These are phyloP conservation scores for Penicillium angulare DNA, from an alignment of 495 filamentous ascomycete genomes.

Conservation along the genomic window DNA sequence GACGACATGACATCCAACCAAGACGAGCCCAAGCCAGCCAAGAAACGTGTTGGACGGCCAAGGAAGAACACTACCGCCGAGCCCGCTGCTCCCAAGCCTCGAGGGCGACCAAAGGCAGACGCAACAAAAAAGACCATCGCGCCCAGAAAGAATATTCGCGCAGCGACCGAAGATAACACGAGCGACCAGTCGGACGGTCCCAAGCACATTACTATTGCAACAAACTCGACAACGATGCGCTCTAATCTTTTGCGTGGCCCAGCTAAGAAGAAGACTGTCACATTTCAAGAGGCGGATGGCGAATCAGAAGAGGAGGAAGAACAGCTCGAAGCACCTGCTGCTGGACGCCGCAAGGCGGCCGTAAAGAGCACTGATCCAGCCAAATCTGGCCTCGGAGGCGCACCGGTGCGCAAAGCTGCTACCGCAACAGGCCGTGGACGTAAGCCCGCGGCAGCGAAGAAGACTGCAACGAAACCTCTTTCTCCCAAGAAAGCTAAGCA, in stretches of 20 bases:
- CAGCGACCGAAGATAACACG: conserved; percentile 15
- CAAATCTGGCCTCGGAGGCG: conserved; percentile 42
- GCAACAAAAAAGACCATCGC: conserved; percentile 15
- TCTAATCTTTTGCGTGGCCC: conserved; percentile 41
- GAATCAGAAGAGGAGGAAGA: conserved; percentile 38
- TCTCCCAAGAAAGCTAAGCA: conserved; percentile 58
- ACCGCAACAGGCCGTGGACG: conserved; percentile 31
- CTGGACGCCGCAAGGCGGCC: conserved; percentile 22
- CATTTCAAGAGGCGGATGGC: conserved; percentile 46
- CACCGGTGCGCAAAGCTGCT: conserved; percentile 47
- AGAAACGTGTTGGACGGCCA: conserved; percentile 37
- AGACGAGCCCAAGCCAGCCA: conserved; percentile 26
- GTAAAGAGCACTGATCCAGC: conserved; percentile 3
- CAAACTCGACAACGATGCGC: conserved; percentile 30
- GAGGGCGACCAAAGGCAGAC: conserved; percentile 4
- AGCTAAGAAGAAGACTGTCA: conserved; percentile 54
- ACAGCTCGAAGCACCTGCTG: conserved; percentile 19
- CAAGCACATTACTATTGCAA: conserved; percentile 27
- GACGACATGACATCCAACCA: conserved; percentile 15
- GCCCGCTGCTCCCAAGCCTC: conserved; percentile 1
- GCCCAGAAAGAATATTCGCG: conserved; percentile 26
- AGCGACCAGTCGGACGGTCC: conserved; percentile 17
- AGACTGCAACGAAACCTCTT: conserved; percentile 38
- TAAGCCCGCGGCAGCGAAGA: conserved; percentile 36
- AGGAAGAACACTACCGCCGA: conserved; percentile 22